A percentile compares a stretch with the other conserved stretches of the same genome.
phyloP scores from a whole-genome alignment of 345 rosid genomes.

The Euphorbia lathyris region DNA sequence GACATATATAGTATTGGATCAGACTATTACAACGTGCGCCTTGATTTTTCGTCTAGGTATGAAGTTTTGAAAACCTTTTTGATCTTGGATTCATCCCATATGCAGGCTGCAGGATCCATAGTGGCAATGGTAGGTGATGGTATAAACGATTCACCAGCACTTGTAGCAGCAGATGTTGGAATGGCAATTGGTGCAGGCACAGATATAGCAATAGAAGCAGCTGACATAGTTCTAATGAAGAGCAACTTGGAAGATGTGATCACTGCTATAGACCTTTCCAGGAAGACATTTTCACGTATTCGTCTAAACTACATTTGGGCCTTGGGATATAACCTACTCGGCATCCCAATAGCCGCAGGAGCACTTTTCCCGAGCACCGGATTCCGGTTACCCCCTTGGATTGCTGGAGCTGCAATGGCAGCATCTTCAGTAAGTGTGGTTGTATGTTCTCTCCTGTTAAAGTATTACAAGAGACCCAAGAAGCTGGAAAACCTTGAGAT shows the following conservation, averaged over 20 bases:
- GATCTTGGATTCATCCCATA: neutral
- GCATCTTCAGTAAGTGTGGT: slow-evolving; percentile 96
- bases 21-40: neutral
- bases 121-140: slow-evolving; percentile 99
- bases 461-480: slow-evolving; percentile 68
- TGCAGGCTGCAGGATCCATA: slow-evolving; percentile 54
- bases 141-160: slow-evolving; percentile 88
- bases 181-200: slow-evolving; percentile 99
- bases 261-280: slow-evolving; percentile 85
- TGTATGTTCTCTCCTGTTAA: slow-evolving; percentile 77
- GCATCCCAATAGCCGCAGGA: slow-evolving; percentile 87
- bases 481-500: slow-evolving; percentile 54
- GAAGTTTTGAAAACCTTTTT: neutral
- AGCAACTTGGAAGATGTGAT: slow-evolving; percentile 93
- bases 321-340: slow-evolving; percentile 76
- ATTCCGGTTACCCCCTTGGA: slow-evolving; percentile 92
- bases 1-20: no score
- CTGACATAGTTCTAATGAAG: slow-evolving; percentile 91
- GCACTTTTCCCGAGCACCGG: slow-evolving; percentile 59
- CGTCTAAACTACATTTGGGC: slow-evolving; percentile 96
- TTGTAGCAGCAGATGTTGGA: slow-evolving; percentile 90
- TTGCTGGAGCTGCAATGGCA: slow-evolving; percentile 98
- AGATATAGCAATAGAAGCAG: slow-evolving; percentile 93
- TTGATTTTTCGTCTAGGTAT: neutral
- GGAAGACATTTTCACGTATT: slow-evolving; percentile 75